phyloP scores from a whole-genome alignment of 164 flowering plant genomes.

The Vitis riparia region DNA sequence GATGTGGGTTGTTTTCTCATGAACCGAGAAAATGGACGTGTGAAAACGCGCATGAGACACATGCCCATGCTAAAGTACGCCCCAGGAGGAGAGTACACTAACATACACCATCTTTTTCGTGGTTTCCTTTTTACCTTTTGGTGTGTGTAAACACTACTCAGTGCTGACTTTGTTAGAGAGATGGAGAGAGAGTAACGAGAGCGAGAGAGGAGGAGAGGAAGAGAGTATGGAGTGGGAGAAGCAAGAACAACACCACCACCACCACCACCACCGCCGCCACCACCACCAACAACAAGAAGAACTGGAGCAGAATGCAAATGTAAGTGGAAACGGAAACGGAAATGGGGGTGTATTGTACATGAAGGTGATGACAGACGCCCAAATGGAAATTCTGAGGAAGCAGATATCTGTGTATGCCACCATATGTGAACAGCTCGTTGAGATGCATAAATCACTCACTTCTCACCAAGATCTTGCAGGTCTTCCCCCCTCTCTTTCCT shows the following conservation, averaged over 20 bases:
- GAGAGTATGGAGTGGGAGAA: constrained; percentile 31
- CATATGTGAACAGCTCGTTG: constrained; percentile 85
- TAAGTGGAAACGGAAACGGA: constrained; percentile 11
- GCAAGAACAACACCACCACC: constrained; percentile 19
- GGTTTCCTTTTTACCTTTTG: neutral
- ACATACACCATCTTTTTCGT: neutral
- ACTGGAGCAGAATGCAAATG: constrained; percentile 9
- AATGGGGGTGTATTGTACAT: constrained; percentile 36
- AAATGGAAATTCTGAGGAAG: constrained; percentile 65
- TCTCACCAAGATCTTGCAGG: constrained; percentile 81
- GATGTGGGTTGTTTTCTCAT: too few species aligned
- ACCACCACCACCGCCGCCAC: constrained; percentile 2
- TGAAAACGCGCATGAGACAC: neutral
- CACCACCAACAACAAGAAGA: neutral
- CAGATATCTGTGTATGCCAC: constrained; percentile 81
- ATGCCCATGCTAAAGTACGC: neutral
- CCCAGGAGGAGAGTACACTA: neutral
- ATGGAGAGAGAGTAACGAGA: neutral
- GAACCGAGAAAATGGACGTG: neutral
- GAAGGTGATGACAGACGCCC: constrained; percentile 92
- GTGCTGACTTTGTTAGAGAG: neutral
- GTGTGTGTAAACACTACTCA: neutral
- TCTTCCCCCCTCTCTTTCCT: constrained; percentile 10
- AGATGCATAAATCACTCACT: constrained; percentile 73
- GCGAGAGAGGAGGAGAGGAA: neutral